Base-by-base conservation (phyloP, 1,284 basidiomycete species). In the Lentinus polychrous region DNA sequence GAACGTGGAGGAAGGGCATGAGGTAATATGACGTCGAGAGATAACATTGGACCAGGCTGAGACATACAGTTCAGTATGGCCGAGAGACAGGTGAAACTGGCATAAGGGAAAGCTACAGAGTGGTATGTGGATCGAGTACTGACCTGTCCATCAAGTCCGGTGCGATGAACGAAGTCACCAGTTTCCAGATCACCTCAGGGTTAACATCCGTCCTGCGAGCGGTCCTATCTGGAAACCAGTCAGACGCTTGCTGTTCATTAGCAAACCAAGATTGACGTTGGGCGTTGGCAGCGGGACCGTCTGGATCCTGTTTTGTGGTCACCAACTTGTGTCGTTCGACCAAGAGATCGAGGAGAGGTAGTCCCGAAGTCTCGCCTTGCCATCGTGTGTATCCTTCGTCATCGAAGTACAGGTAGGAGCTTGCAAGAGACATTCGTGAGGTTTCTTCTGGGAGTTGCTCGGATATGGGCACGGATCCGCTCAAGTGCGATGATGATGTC, bases 81-180 rank as follows among this genome's bases (percentile, higher is more conserved):
- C 47, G 50, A 56, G 48, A 44, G 48, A 31, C 12, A 40, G 10
- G 17, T 20, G 3, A 40, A 14, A 15, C 39, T 15, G 18, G 22
- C 10, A 6, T 14, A 6, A 37, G 14, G 35, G 10, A 22, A 17
- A 23, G 39, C 15, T 1, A 18, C 8, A 8, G 34, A 27, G n/a
- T n/a, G n/a, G n/a, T n/a, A 27, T 10, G 27, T 5, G 27, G 5
- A 27, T 27, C 27, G 27, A 20, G 27, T 33, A 59, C 72, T 55
- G 61, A 83, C 87, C 78, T 91, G 66, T 94, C 91, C 90, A 94
- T 94, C 44, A 94, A 74, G 59, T 93, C 90, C 3, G 91, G 88
- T 3, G 81, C 79, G 49, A 94, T 86, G 54, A 78, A 75, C 1
- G 83, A 79, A 1, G 87, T 87, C 55, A 89, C 81, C 20, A 82